A percentile compares a stretch with the other conserved stretches of the same genome.
Conservation (phyloP, 1,284 basidiomycete genomes). For the Polyporus tsugae region DNA sequence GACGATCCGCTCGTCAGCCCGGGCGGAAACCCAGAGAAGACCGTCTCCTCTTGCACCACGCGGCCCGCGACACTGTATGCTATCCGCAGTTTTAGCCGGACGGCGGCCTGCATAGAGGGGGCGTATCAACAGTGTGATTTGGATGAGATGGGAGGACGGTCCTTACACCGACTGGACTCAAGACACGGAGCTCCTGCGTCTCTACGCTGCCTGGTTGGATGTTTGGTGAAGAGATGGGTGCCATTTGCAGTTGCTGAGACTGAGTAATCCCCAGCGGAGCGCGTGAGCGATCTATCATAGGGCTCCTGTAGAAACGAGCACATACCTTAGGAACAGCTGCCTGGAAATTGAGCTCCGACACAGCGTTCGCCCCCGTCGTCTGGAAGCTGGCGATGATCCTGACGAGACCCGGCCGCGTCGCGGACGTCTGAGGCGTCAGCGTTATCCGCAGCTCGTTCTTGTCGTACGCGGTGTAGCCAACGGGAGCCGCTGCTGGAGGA, state of each 20-base stretch:
- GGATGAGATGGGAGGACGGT: background rate
- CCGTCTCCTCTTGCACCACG: conserved; percentile 89
- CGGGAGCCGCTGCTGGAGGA: conserved; percentile 59
- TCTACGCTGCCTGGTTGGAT: conserved; percentile 84
- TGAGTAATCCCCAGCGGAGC: conserved; percentile 43
- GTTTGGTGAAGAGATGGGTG: conserved; percentile 91
- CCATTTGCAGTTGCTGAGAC: conserved; percentile 99
- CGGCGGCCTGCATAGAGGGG: conserved; percentile 63
- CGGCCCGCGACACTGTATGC: conserved; percentile 77
- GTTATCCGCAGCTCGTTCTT: conserved; percentile 92
- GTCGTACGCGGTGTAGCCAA: conserved; percentile 89
- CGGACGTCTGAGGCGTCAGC: conserved; percentile 85
- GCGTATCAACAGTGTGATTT: too few relatives aligned
- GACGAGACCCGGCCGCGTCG: conserved; percentile 84
- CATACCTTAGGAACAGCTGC: conserved; percentile 96
- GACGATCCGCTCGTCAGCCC: conserved; percentile 62
- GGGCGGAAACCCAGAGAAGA: conserved; percentile 91
- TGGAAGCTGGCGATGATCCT: conserved; percentile 93
- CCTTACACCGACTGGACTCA: conserved; percentile 87
- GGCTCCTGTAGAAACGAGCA: conserved; percentile 1
- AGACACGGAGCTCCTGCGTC: conserved; percentile 95
- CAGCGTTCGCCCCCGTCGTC: conserved; percentile 60
- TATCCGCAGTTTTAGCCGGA: conserved; percentile 89
- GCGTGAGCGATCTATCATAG: background rate
- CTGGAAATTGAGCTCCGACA: conserved; percentile 87